Percentiles rank a stretch among this genome's conserved stretches.
phyloP scores from a whole-genome alignment of 257 asterid species.

The Solanum clarkiae region DNA sequence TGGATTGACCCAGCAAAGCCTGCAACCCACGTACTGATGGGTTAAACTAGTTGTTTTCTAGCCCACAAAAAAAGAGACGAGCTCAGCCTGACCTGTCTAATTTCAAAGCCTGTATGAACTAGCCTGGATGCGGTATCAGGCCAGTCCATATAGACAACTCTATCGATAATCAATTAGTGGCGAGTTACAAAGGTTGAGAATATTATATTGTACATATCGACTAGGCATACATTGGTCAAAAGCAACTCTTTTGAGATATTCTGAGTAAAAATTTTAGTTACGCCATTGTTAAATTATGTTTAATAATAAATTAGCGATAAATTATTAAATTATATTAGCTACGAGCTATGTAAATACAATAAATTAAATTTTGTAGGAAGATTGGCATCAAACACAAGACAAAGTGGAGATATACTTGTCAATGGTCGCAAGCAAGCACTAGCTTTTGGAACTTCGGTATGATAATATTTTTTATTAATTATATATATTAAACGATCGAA shows the following conservation, averaged over 20 bases:
- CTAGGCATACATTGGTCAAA: background rate
- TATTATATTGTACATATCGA: too few species aligned
- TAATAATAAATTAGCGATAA: background rate
- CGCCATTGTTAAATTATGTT: background rate
- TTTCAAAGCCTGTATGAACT: too few species aligned
- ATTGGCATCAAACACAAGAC: slow-evolving; percentile 8
- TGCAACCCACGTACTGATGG: too few species aligned
- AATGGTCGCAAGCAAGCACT: slow-evolving; percentile 5
- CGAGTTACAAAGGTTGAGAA: too few species aligned
- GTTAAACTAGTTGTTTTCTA: too few species aligned
- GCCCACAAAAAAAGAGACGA: too few species aligned
- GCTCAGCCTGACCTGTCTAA: too few species aligned
- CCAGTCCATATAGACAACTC: too few species aligned
- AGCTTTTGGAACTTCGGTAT: slow-evolving; percentile 15
- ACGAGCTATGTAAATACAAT: background rate
- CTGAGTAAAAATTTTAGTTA: background rate
- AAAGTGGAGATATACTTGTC: slow-evolving; percentile 6
- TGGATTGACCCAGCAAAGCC: too few species aligned
- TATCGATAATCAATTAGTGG: too few species aligned
- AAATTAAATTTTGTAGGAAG: background rate
- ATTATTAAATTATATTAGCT: background rate
- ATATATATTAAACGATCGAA: background rate
- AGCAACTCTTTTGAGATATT: background rate
- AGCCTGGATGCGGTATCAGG: too few species aligned
- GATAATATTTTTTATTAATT: background rate